phyloP scores from a whole-genome alignment of 2,329 filamentous ascomycete genomes.

The Curvularia lunata region DNA sequence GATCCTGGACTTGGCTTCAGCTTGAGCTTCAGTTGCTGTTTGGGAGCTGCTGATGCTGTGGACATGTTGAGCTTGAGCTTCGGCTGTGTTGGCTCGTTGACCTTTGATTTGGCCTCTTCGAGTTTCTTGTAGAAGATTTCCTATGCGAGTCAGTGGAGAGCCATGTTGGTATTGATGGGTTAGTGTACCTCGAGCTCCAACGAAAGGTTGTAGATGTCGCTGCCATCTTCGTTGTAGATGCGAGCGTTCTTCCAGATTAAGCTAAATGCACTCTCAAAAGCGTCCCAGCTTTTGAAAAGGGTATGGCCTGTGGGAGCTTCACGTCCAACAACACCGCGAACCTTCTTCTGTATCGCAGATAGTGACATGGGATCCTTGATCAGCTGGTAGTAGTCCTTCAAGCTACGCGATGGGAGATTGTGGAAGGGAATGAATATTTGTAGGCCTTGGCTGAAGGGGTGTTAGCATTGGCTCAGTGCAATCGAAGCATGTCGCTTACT shows the following conservation, averaged over 20 bases:
- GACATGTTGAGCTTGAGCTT: constrained; percentile 82
- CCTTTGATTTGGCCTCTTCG: constrained; percentile 72
- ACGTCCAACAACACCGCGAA: constrained; percentile 74
- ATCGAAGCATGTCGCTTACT: constrained; percentile 22
- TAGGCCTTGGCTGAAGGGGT: constrained; percentile 58
- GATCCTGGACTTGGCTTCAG: constrained; percentile 50
- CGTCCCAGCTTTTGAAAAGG: constrained; percentile 81
- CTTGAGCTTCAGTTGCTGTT: constrained; percentile 69
- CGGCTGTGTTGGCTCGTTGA: constrained; percentile 73
- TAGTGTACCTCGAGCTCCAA: constrained; percentile 74
- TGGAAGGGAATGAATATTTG: constrained; percentile 77
- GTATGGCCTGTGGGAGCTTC: constrained; percentile 65
- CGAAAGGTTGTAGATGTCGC: constrained; percentile 79
- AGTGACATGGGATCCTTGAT: constrained; percentile 83
- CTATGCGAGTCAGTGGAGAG: constrained; percentile 54
- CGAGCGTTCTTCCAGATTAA: constrained; percentile 87
- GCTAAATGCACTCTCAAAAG: constrained; percentile 79
- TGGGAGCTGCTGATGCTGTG: constrained; percentile 32
- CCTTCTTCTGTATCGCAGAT: constrained; percentile 75
- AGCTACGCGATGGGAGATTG: constrained; percentile 73
- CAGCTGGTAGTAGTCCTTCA: constrained; percentile 86
- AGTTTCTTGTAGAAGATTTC: constrained; percentile 72
- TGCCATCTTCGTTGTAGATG: constrained; percentile 90
- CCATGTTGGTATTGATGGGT: not conserved
- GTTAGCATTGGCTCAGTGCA: constrained; percentile 13